phyloP scores from a whole-genome alignment of 2,329 filamentous ascomycete species.

The Raffaelea albimanens region DNA sequence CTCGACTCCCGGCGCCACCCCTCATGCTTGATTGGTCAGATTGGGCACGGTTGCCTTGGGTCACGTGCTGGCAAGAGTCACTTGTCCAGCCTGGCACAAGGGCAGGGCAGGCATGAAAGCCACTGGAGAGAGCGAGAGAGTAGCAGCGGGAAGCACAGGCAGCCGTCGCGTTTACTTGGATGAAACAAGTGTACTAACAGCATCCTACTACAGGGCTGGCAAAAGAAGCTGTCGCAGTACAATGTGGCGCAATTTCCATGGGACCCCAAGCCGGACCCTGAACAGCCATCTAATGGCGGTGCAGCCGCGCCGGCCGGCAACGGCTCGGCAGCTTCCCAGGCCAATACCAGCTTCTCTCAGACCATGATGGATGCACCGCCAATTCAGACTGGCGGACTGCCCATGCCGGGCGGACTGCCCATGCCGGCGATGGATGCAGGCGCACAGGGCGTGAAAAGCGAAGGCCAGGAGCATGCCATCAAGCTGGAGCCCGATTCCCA shows the following conservation, averaged over 20 bases:
- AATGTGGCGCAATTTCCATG: conserved; percentile 86
- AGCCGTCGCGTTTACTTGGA: too few species aligned
- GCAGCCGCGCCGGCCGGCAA: conserved; percentile 5
- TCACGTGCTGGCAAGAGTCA: too few species aligned
- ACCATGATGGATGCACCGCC: conserved; percentile 16
- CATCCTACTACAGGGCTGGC: conserved; percentile 63
- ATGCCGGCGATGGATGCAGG: conserved; percentile 13
- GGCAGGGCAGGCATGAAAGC: too few species aligned
- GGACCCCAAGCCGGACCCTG: conserved; percentile 72
- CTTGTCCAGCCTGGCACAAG: neutral
- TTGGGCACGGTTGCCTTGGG: too few species aligned
- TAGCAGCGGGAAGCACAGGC: too few species aligned
- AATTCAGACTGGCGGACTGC: conserved; percentile 8
- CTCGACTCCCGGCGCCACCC: neutral
- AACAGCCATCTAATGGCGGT: conserved; percentile 13
- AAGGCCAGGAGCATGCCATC: conserved; percentile 13
- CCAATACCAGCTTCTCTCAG: conserved; percentile 21
- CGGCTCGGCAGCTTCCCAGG: conserved; percentile 6
- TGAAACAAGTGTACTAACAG: too few species aligned
- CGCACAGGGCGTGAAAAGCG: neutral
- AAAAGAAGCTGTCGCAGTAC: conserved; percentile 77
- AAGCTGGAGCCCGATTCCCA: conserved; percentile 12
- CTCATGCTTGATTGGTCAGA: too few species aligned
- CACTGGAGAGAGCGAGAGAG: too few species aligned
- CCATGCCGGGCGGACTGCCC: conserved; percentile 19